Base-by-base conservation (phyloP, 139 green algal species). In the Picochlorum costavermella region DNA sequence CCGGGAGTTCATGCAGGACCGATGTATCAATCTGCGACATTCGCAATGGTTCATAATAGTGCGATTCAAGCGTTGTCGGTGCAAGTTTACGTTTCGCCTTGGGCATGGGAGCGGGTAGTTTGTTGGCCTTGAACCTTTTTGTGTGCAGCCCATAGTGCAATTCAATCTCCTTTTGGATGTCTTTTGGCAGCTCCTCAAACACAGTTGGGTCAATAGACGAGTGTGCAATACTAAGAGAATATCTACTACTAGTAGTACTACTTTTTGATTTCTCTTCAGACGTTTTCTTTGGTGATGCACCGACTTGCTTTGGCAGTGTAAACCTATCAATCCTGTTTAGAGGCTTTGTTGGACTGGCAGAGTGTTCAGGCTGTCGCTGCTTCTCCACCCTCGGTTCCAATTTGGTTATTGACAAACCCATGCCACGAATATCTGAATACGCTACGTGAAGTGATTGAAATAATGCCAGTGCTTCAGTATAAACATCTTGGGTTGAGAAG, bases 121-220 rank as follows among this genome's bases (percentile, higher is more conserved):
- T 56, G 13, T 11, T 13, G 43, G 4, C 28, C 17, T 29, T 29
- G 28, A 61, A 29, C 23, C 13, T n/a, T 6, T 59, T 30, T 30
- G 17, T 26, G 1, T 26, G 3, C 0, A 10, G 33, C 70, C 78
- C 75, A 49, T 91, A 95, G 6, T 75, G 82, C 0, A 63, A 33
- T 61, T 90, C 80, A 44, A 94, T 56, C 68, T 95, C 88, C 0
- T 79, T 65, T 49, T 68, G 64, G 4, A 92, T 13, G 3, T 75
- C 63, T 44, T 75, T 57, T 4, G 88, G 88, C 58, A 95, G 75
- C 1, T 71, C 82, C 3, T 79, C 74, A 48, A 92, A 37, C 48
- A 92, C 85, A 8, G 71, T 67, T 1, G 61, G 61, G 58, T 95
- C 86, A 6, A 95, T 61, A 50, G 92, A 74, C 2, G 79, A 84